Base-by-base conservation (phyloP, 2,329 filamentous ascomycete species). In the Clonostachys rosea region DNA sequence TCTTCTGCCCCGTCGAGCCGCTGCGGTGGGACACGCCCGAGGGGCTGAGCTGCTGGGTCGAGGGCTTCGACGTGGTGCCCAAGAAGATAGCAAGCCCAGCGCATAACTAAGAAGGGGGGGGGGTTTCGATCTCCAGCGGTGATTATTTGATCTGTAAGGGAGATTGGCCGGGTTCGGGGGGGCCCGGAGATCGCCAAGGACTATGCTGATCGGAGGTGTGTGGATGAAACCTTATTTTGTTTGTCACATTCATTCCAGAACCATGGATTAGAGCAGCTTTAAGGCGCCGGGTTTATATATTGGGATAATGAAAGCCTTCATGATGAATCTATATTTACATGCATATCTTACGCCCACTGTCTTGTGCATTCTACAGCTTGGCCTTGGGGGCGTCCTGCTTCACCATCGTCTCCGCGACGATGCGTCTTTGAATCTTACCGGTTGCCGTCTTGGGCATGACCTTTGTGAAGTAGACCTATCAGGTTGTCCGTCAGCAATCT, bases 381-480 rank as follows among this genome's bases (percentile, higher is more conserved):
- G 76, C 69, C 63, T 75, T 78, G 46, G 66, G 64, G 47, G 54
- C 52, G 40, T 84, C 82, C 63, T 84, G 78, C 73, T 88, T 88
- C 65, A 85, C 74, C 87, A 95, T 92, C 33, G 81, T 81, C 66
- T 92, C 88, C 13, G 89, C 89, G n/a, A 95, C 89, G 58, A 91
- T 89, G 52, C 88, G 79, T 51, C 89, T 75, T 69, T 95, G 89
- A 49, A 95, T 87, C 75, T 95, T 95, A 47, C 89, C 89, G 6
- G 89, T 95, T n/a, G 89, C 89, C 5, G 90, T 92, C 77, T 95
- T 95, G 52, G 89, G 89, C 83, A 95, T 95, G 54, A 85, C 71
- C 49, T 89, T 79, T 35, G 89, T 89, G 57, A 94, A 91, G 72
- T 87, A 94, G 35, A 91, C 73, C 84, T 87, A 45, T 30, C 24